These are phyloP conservation scores for Ramularia collo-cygni DNA, from an alignment of 2,329 filamentous ascomycete genomes.

Conservation along the genomic window DNA sequence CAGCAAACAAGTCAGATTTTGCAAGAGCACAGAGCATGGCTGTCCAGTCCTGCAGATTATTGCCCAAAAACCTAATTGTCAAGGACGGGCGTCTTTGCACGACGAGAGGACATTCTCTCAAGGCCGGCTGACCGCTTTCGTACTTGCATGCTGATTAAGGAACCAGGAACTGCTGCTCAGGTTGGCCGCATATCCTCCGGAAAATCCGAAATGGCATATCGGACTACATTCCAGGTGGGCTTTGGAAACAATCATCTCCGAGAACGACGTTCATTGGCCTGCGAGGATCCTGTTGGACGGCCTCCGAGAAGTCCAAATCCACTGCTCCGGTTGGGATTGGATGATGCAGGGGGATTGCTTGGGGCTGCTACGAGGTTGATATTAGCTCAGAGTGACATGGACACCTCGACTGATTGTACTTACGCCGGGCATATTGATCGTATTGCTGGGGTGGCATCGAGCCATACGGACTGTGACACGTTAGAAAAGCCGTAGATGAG, in stretches of 20 bases:
- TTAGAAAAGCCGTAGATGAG: conserved; percentile 17
- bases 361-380: conserved; percentile 20
- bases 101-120: too few species aligned
- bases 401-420: conserved; percentile 21
- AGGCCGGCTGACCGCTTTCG: too few species aligned
- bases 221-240: too few species aligned
- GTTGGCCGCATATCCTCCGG: too few species aligned
- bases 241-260: conserved; percentile 5
- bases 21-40: too few species aligned
- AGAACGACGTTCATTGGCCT: conserved; percentile 9
- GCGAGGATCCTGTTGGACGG: conserved; percentile 6
- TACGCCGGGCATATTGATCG: conserved; percentile 29
- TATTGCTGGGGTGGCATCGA: conserved; percentile 21
- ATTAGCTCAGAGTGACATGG: conserved; percentile 18
- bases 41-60: too few species aligned
- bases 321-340: conserved; percentile 14
- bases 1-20: too few species aligned
- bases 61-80: too few species aligned
- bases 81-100: too few species aligned
- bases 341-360: conserved; percentile 11
- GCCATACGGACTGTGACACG: conserved; percentile 23
- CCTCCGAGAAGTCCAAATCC: conserved; percentile 12
- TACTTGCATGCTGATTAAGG: too few species aligned
- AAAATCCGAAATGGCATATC: too few species aligned
- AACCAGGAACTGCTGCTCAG: too few species aligned